Percentiles rank a stretch among this genome's conserved stretches.
Conservation (phyloP, 192 early-diverging fungal species). For the Radiomyces spectabilis region DNA sequence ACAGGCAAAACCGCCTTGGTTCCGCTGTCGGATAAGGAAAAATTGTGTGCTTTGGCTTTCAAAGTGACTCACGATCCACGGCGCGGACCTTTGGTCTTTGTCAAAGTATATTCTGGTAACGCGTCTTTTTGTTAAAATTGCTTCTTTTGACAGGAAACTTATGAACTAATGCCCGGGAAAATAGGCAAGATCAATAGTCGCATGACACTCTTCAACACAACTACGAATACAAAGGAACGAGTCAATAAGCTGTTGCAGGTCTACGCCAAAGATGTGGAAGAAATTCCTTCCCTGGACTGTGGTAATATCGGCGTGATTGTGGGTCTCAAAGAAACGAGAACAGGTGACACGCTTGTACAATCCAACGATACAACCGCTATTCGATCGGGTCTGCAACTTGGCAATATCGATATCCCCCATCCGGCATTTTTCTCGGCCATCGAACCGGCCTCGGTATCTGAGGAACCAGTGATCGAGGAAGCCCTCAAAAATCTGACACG, state of each 20-base stretch:
- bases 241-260: constrained; percentile 80
- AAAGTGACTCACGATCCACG: constrained; percentile 82
- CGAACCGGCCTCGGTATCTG: constrained; percentile 68
- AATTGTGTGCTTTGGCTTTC: constrained; percentile 86
- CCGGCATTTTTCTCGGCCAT: constrained; percentile 81
- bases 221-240: constrained; percentile 62
- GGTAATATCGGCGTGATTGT: constrained; percentile 86
- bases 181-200: constrained; percentile 57
- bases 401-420: constrained; percentile 74
- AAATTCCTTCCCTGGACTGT: constrained; percentile 57
- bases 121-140: background rate
- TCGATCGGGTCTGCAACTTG: constrained; percentile 44
- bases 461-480: constrained; percentile 63
- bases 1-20: constrained; percentile 33
- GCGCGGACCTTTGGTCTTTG: constrained; percentile 87
- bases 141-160: no score
- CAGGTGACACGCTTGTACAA: constrained; percentile 78
- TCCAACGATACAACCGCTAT: constrained; percentile 38
- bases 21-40: constrained; percentile 39
- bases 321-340: constrained; percentile 75
- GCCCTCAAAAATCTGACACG: constrained; percentile 66
- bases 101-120: constrained; percentile 79
- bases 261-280: constrained; percentile 87
- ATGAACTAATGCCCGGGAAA: no score
- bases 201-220: constrained; percentile 60